Conservation (phyloP, 805 yeast species). For the Candida fluviatilis region DNA sequence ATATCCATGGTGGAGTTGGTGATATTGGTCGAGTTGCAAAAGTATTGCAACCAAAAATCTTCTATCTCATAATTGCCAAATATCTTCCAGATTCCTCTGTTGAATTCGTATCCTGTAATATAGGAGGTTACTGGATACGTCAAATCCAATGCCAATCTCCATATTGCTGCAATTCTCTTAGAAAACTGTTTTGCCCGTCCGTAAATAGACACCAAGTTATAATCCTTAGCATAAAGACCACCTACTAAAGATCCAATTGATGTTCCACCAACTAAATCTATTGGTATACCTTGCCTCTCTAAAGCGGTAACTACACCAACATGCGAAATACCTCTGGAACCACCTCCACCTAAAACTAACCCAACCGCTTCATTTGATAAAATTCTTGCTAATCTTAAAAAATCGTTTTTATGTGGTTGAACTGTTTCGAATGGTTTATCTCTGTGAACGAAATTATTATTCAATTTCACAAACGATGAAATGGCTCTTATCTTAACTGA, state of each 20-base stretch:
- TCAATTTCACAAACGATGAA: conserved; percentile 22
- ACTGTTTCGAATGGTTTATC: conserved; percentile 22
- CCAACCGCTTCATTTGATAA: conserved; percentile 93
- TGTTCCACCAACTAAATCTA: conserved; percentile 93
- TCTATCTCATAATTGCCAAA: conserved; percentile 91
- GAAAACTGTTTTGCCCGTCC: conserved; percentile 87
- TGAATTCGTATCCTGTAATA: conserved; percentile 95
- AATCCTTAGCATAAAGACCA: conserved; percentile 89
- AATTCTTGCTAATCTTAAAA: conserved; percentile 82
- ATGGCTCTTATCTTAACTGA: conserved; percentile 28
- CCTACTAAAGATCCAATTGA: conserved; percentile 96
- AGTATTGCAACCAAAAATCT: conserved; percentile 91
- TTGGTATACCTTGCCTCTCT: conserved; percentile 89
- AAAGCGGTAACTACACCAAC: conserved; percentile 87
- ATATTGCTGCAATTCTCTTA: conserved; percentile 72
- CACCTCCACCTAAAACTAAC: conserved; percentile 94
- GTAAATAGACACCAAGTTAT: conserved; percentile 84
- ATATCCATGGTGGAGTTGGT: conserved; percentile 95
- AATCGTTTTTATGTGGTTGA: conserved; percentile 76
- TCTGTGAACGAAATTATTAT: conserved; percentile 15
- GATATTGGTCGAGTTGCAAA: conserved; percentile 88
- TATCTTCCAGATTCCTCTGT: conserved; percentile 95
- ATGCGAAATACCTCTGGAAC: conserved; percentile 92
- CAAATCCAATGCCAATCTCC: conserved; percentile 81
- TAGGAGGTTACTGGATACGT: conserved; percentile 94